Evolutionary conservation across 176 grass and related monocot genomes (phyloP), one percentile per base, ranked within the genome.

Genomic region (Thalia dealbata): DNA sequence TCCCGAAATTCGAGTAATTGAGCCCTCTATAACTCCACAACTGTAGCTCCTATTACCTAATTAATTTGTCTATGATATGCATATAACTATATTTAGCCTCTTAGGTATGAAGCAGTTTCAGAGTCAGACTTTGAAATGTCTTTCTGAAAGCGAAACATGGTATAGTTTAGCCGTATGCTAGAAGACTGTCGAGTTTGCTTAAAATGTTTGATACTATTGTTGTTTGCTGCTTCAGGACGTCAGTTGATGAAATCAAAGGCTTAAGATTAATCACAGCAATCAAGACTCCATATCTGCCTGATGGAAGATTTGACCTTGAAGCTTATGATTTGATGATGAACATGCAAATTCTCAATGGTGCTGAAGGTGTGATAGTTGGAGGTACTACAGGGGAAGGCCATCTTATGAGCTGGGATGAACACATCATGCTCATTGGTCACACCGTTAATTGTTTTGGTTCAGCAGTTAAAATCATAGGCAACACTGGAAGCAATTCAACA

Each of bases 331-430:
- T 75, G 58, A 52, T 93, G 51, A 90, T 93, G 70, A 82, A 91
- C 69, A 84, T 90, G 59, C 95, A 93, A 62, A 85, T 99, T 76
- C 50, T 84, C 0, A 83, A 82, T 69, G 90, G 95, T 51, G 85
- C 74, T 41, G 87, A 99, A 84, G 95, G 82, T 69, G 90, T 99
- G 16, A 93, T 93, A 66, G 95, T 99, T 67, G 90, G 95, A 67
- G 95, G 87, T 66, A 99, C 90, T 69, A 88, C 90, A 46, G 87
- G 90, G 65, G 95, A 99, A 72, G 95, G 95, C 21, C 95, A 99
- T 41, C 87, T 99, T 56, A 99, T 99, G 95, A 92, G 89, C 76
- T 99, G 95, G 95, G 95, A 99, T 54, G 95, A 99, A 68, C 95
- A 99, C 71, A 88, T 93, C 67, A 99, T 99, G 90, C 87, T 99